Evolutionary conservation across 78 protist genomes (phyloP), one percentile per base, ranked within the genome.

Genomic region (Guillardia theta): DNA sequence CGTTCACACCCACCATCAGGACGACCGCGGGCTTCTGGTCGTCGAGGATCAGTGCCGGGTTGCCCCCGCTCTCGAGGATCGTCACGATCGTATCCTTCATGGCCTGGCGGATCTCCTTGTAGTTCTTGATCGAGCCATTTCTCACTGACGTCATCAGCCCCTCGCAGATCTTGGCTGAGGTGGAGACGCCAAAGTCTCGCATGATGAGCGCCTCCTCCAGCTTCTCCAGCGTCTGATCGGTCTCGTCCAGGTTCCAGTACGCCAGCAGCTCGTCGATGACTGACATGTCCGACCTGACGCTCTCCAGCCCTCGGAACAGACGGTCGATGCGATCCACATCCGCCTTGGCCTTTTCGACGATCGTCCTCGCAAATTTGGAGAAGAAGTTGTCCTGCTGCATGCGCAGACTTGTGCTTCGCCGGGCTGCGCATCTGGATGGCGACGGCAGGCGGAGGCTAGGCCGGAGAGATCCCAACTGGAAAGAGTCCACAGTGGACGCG

Each of bases 201-300:
- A 33, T 70, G 33, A 70, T 70, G n/a, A 70, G 83, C 33, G 83
- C 83, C 27, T 70, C 83, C 83, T 70, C 83, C 45, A 70, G 83
- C 83, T 70, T 70, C 83, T 70, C 83, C 45, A 70, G 83, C 83
- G 83, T 70, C 36, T 24, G 36, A 22, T 70, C 83, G 21, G 83
- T 58, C 70, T 70, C 83, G 8, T 70, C 83, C 46, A 70, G 9
- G 83, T 70, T 70, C 83, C 83, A 70, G 83, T 22, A 70, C 21
- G 36, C 15, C 41, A 70, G 83, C 83, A 70, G 83, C 83, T 70
- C 83, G 22, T 70, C 83, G 22, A 70, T 70, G 36, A 70, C 83
- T 4, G n/a, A 0, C 83, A 70, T 70, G 83, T 70, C 83, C 21
- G 36, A 12, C 36, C 45, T 12, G 83, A 70, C 36, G 83, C 83